These are phyloP conservation scores for Thalassiosira hispida DNA, from an alignment of 352 stramenopile species.

Conservation along the genomic window DNA sequence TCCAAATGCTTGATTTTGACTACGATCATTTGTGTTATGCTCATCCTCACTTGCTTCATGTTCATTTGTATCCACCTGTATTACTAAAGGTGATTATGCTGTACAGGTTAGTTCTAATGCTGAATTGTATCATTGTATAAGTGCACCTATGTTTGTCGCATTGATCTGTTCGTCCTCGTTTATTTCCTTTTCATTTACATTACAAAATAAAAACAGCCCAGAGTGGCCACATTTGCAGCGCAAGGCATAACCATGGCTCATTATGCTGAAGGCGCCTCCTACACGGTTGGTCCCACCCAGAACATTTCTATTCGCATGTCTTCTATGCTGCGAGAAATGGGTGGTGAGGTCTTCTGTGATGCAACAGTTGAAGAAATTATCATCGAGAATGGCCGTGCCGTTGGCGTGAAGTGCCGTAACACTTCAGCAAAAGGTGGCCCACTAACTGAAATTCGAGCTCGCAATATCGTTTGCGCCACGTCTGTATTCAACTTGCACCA, in stretches of 20 bases:
- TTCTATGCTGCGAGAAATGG: slow-evolving; percentile 46
- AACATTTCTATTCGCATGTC: slow-evolving; percentile 65
- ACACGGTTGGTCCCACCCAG: slow-evolving; percentile 66
- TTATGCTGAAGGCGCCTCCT: slow-evolving; percentile 63
- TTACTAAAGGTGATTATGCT: slow-evolving; percentile 59
- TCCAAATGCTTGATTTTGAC: too few relatives aligned
- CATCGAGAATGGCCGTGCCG: slow-evolving; percentile 64
- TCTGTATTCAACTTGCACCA: slow-evolving; percentile 72
- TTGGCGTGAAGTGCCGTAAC: slow-evolving; percentile 61
- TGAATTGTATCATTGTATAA: not conserved
- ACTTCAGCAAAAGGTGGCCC: slow-evolving; percentile 46
- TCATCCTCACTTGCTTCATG: too few relatives aligned
- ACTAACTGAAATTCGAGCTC: slow-evolving; percentile 60
- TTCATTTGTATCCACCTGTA: too few relatives aligned
- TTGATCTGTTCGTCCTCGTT: not conserved
- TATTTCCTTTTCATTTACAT: not conserved
- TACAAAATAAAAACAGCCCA: too few relatives aligned
- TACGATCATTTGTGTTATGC: too few relatives aligned
- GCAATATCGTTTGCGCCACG: slow-evolving; percentile 70
- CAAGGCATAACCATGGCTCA: slow-evolving; percentile 71
- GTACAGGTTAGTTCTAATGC: slow-evolving; percentile 34
- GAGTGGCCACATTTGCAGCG: slow-evolving; percentile 60
- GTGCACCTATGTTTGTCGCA: not conserved
- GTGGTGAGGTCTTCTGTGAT: slow-evolving; percentile 63
- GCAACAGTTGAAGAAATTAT: slow-evolving; percentile 68